Conservation (phyloP, 169 alveolate genomes). For the Eimeria falciformis region DNA sequence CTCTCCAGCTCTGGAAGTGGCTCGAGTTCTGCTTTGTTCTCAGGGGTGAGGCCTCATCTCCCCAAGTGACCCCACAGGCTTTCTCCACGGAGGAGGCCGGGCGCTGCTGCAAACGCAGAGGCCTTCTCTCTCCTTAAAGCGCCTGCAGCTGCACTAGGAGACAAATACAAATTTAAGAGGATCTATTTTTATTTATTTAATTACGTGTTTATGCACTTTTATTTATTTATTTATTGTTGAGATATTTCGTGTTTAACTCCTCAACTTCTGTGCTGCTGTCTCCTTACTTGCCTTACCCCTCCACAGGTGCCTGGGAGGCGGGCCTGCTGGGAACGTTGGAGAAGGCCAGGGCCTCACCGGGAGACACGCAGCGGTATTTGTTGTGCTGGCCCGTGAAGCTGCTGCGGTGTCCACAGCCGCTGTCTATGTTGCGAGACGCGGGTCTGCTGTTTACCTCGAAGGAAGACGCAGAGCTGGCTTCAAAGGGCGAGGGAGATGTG, state of each 20-base stretch:
- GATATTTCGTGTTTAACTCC: neutral
- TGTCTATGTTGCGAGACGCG: neutral
- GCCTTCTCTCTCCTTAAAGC: neutral
- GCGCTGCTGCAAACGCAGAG: neutral
- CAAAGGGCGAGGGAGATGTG: conserved; percentile 26
- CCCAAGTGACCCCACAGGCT: no score
- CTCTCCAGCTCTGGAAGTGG: conserved; percentile 68
- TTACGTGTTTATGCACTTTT: neutral
- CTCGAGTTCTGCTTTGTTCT: conserved; percentile 59
- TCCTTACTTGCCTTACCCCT: neutral
- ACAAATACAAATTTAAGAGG: neutral
- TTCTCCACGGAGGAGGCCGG: neutral
- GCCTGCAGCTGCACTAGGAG: neutral
- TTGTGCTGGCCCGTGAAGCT: conserved; percentile 67
- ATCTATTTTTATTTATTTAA: neutral
- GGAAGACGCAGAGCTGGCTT: conserved; percentile 36
- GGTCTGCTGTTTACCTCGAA: neutral
- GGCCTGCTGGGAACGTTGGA: conserved; percentile 67
- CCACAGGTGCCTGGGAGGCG: conserved; percentile 67
- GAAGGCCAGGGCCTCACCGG: conserved; percentile 64
- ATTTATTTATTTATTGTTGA: neutral
- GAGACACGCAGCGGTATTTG: conserved; percentile 51
- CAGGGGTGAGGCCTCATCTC: conserved; percentile 33
- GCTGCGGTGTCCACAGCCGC: conserved; percentile 45
- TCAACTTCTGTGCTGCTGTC: no score